Base-by-base conservation (phyloP, 345 rosid genomes). In the Iberis pinnata region DNA sequence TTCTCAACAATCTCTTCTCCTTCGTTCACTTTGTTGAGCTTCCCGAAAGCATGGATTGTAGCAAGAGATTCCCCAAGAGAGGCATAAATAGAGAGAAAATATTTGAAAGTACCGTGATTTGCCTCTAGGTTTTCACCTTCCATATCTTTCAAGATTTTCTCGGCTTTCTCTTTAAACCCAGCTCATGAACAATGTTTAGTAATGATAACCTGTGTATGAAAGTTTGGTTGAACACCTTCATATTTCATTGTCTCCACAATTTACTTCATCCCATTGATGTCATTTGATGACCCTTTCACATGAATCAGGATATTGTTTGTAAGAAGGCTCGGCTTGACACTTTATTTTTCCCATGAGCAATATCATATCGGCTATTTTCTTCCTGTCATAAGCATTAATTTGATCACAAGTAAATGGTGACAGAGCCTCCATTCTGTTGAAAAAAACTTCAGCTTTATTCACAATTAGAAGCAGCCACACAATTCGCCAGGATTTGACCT, bases 271-370 rank as follows among this genome's bases (percentile, higher is more conserved):
- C 97, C 99, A 29, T 66, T 27, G 32, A 86, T 68, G 70, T 93
- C 94, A 58, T 80, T 76, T 36, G 63, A 48, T 52, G 20, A 75
- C 20, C 95, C 95, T 67, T 93, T 93, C 31, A 77, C 49, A 61
- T 88, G 94, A 44, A 88, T 78, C 24, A 92, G 60, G 68, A 80
- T 40, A 60, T 63, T 78, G 71, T 85, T 88, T 25, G 95, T 88
- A 62, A 70, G 57, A 26, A 63, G 68, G 12, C 79, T 51, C 12
- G 94, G 97, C 70, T 77, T 81, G 44, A 88, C 68, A 58, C 81
- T 75, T 78, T 92, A 90, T 53, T 83, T 83, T 77, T 92, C 99
- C n/a, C 95, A 92, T 85, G 45, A 88, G 52, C 36, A 81, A 56
- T 71, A 93, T 65, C 6, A 86, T 71, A 64, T 86, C 87, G 38